Evolutionary conservation across 768 basidiomycete genomes (phyloP).

Genomic region (Albatrellus ellisii): DNA sequence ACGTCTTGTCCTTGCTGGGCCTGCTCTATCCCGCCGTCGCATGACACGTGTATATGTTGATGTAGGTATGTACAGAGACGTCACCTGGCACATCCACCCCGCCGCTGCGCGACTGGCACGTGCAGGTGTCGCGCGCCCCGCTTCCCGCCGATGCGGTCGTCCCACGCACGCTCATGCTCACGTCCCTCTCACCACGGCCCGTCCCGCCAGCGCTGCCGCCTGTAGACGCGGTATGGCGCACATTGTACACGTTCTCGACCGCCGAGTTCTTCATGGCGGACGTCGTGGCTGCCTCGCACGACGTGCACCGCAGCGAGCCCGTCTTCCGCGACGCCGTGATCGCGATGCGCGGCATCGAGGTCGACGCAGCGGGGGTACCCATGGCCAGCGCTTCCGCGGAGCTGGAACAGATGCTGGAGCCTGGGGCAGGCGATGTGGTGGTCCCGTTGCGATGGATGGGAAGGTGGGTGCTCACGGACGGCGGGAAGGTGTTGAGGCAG

Average conservation of each 20-base stretch:
- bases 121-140: not conserved
- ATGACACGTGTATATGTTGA: not conserved
- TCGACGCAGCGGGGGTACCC: not conserved
- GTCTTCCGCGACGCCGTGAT: not conserved
- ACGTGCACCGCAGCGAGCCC: not conserved
- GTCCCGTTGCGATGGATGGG: not conserved
- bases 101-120: not conserved
- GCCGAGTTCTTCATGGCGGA: not conserved
- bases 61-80: not conserved
- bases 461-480: not conserved
- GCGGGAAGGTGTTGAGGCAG: not conserved
- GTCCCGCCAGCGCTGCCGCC: not conserved
- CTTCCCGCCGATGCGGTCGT: not conserved
- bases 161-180: too few relatives aligned
- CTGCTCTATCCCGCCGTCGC: not conserved
- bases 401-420: not conserved
- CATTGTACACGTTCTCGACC: not conserved
- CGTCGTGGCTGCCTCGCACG: not conserved
- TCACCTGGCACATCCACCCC: not conserved
- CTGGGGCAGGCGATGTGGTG: not conserved
- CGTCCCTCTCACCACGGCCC: too few relatives aligned
- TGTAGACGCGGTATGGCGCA: not conserved
- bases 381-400: not conserved
- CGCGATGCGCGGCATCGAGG: not conserved
- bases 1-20: not conserved